Base-by-base conservation (phyloP, 2,329 filamentous ascomycete genomes). In the Phyllosticta citribraziliensis region DNA sequence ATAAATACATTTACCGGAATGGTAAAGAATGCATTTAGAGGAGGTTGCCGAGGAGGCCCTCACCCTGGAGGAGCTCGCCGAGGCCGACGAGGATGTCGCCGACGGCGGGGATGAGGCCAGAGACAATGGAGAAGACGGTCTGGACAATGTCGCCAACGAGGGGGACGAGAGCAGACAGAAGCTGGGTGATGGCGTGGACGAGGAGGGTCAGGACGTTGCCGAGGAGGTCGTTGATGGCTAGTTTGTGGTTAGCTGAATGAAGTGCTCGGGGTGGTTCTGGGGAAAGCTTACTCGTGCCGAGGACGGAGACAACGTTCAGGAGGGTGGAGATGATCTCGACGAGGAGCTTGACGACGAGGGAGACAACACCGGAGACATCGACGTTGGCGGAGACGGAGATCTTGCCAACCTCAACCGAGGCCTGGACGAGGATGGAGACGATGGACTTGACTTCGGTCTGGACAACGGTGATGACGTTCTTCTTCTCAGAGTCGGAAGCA, bases 291-390 rank as follows among this genome's bases (percentile, higher is more conserved):
- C 62, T 62, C 58, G 47, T 24, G 33, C 62, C 62, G 47, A 63
- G 52, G 40, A 58, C 27, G 55, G 89, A 17, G 79, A 85, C 17
- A 72, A 65, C 47, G 66, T 71, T 3, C 72, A 77, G 50, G 76
- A 76, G 50, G 77, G 75, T 66, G 75, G 78, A 20, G 72, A 76
- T 17, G 70, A 74, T 0, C 74, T 70, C 24, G 65, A 73, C 0
- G 72, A 73, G 5, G 78, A 78, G 2, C 77, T 78, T 19, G 80
- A 82, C 22, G 74, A 80, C 53, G 52, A 61, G 52, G 58, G 35
- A 11, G 53, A 63, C 52, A 19, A 63, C 53, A 52, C 40, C 60
- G 52, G 51, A 52, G 52, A 62, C 52, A 12, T 62, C 56, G 22
- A 58, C 56, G 56, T 58, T 30, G 60, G 55, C 60, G 59, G 52